Evolutionary conservation across 495 filamentous ascomycete species (phyloP), one percentile per base, ranked within the genome.

Genomic region (Lineolata rhizophorae): DNA sequence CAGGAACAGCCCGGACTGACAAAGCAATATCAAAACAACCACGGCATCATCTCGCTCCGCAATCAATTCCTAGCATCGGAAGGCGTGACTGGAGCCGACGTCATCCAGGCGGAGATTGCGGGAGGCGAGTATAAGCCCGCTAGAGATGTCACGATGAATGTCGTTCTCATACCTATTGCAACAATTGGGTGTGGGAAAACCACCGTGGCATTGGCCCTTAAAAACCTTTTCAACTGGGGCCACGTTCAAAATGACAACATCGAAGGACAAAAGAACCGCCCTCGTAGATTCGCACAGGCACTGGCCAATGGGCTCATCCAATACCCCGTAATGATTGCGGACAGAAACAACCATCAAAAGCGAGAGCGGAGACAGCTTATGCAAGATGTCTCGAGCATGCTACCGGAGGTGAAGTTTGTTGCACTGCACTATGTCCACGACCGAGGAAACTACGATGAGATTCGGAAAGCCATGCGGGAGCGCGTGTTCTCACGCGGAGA

Each of bases 231-330:
- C 36, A 69, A 61, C 27, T 97, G 87, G 83, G 85, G 77, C 18
- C 83, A 94, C 49, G 60, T 94, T 24, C 87, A 97, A 46, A 97
- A 97, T 45, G 87, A 97, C 52, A 90, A 95, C 47, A 85, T 97
- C 30, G 65, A 61, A n/a, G 76, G 76, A 32, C 68, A 71, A 47
- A 61, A 58, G 39, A 61, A 61, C 31, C 75, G 81, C 19, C 74
- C 78, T 3, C 62, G 69, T 34, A 58, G 60, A 19, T 94, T 94
- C 47, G 72, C 71, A 5, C 55, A 65, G 14, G 65, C 69, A 11
- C 57, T 85, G 29, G 57, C 65, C 29, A 61, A 67, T 22, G 48
- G 59, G 16, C 55, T 95, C 11, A 50, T 58, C 3, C 51, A 58
- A 0, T 46, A 59, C 22, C 65, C 74, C 0, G 87, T 73, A 2